A percentile compares a stretch with the other conserved stretches of the same genome.
These are phyloP conservation scores for Aspergillus eucalypticola DNA, from an alignment of 2,329 filamentous ascomycete species.

Conservation along the genomic window DNA sequence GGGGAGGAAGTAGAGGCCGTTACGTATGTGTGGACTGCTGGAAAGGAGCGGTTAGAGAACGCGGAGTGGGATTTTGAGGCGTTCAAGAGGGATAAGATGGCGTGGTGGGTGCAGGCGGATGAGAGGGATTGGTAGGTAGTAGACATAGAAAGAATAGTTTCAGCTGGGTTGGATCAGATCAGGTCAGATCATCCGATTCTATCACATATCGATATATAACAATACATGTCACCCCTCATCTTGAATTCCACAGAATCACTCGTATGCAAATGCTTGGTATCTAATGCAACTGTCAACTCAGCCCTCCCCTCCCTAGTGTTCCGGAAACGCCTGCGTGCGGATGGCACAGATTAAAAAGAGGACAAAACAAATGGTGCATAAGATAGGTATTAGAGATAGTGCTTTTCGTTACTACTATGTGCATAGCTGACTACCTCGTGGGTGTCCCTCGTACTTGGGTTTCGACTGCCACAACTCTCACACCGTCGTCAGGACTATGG, in stretches of 20 bases:
- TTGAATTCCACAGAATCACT: constrained; percentile 2
- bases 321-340: neutral
- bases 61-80: constrained; percentile 85
- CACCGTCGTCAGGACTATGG: neutral
- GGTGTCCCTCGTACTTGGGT: constrained; percentile 32
- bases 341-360: neutral
- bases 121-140: constrained; percentile 43
- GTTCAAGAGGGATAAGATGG: constrained; percentile 75
- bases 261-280: constrained; percentile 23
- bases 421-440: constrained; percentile 10
- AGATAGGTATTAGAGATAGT: neutral
- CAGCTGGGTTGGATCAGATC: neutral
- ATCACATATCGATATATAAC: neutral
- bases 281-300: constrained; percentile 18
- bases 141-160: neutral
- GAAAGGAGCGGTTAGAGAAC: constrained; percentile 60
- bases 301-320: neutral
- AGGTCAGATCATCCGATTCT: neutral
- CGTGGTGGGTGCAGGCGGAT: constrained; percentile 55
- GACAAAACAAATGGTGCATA: constrained; percentile 12
- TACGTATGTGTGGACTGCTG: constrained; percentile 65
- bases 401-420: constrained; percentile 4
- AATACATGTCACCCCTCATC: neutral
- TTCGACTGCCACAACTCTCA: constrained; percentile 12
- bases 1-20: constrained; percentile 55